Evolutionary conservation across 1,284 basidiomycete genomes (phyloP).

Genomic region (Grifola frondosa): DNA sequence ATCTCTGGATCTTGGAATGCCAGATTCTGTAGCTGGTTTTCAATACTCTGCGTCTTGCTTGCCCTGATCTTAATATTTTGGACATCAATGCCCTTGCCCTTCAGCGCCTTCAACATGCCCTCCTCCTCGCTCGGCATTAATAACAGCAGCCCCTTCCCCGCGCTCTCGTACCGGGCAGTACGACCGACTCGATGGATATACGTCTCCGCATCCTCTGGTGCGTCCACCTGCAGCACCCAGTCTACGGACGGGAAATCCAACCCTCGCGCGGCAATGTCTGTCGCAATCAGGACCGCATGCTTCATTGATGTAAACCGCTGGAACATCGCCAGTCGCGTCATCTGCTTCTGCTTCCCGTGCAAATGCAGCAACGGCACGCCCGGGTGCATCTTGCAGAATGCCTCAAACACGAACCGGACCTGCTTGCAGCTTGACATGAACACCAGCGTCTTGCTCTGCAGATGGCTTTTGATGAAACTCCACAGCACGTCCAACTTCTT

Average conservation of each 20-base stretch:
- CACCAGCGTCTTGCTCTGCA: constrained; percentile 90
- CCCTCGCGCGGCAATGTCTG: constrained; percentile 97
- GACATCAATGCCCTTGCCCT: constrained; percentile 74
- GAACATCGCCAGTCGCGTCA: constrained; percentile 82
- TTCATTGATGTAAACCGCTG: constrained; percentile 78
- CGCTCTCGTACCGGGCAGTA: constrained; percentile 91
- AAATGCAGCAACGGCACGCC: constrained; percentile 89
- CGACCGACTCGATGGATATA: constrained; percentile 98
- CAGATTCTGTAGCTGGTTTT: constrained; percentile 89
- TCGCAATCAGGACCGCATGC: constrained; percentile 86
- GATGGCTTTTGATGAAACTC: constrained; percentile 94
- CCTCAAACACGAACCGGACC: constrained; percentile 96
- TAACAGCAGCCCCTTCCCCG: constrained; percentile 85
- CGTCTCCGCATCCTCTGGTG: constrained; percentile 96
- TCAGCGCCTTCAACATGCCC: constrained; percentile 77
- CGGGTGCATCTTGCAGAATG: constrained; percentile 93
- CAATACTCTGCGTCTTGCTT: constrained; percentile 86
- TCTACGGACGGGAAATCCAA: constrained; percentile 97
- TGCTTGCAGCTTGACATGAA: constrained; percentile 97
- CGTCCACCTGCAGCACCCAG: constrained; percentile 98
- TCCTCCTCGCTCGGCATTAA: constrained; percentile 90
- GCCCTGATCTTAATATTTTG: constrained; percentile 88
- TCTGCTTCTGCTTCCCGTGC: constrained; percentile 97
- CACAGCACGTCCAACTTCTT: constrained; percentile 91
- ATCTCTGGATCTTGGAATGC: constrained; percentile 96